Evolutionary conservation across 768 basidiomycete species (phyloP), one percentile per base, ranked within the genome.

Genomic region (Hydnomerulius pinastri): DNA sequence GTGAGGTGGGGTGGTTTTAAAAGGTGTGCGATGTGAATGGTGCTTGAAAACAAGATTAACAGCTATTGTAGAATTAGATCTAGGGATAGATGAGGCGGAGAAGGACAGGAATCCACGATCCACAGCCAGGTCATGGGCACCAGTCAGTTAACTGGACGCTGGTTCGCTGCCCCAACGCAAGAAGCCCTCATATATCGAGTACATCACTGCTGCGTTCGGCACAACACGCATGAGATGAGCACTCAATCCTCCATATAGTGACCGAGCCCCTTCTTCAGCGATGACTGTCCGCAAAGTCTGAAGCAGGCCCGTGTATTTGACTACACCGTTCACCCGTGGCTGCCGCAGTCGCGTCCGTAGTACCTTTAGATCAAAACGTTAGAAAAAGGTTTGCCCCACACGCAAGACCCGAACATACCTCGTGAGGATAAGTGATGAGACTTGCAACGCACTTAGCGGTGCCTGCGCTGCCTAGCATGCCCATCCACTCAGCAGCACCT

Each of bases 191-290:
- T 98, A 98, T 63, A 97, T 93, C 53, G 85, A 85, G 72, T 87
- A 99, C 96, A 98, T 98, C 56, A 95, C 91, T 1, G 88, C 90
- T 0, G 96, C 96, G 59, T 99, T 99, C 6, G 96, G 96, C 4
- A 99, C 91, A 50, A 98, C 94, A 43, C 97, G 86, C 82, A 99
- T 87, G 50, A 99, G 77, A 67, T 98, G 97, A 0, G 97, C 94
- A 46, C 86, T 88, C 48, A 99, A 80, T 9, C 97, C 97, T 10
- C 92, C 88, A 60, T 99, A 98, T 17, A 98, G 66, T 4, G 89
- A 83, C 35, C 83, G 77, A 2, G 82, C 83, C 21, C 94, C 97
- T 65, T 99, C 97, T 66, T 99, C 97, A 4, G 81, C 82, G 33
- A 96, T 78, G 51, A 99, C 84, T 5, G 94, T 79, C 18, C 79